phyloP scores from a whole-genome alignment of 2,329 filamentous ascomycete species.

The Beauveria sp. region DNA sequence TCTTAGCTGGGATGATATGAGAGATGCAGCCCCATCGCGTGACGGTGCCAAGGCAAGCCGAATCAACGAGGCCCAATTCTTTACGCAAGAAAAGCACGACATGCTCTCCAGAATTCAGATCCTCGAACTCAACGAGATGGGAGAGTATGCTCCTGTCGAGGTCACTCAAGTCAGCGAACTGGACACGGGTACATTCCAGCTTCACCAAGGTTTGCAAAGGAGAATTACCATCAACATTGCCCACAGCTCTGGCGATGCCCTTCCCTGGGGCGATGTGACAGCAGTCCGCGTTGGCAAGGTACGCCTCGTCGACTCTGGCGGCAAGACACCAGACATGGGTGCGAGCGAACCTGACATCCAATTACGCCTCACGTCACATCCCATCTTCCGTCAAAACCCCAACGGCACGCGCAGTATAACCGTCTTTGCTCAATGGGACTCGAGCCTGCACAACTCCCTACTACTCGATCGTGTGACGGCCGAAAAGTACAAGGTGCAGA shows the following conservation, averaged over 20 bases:
- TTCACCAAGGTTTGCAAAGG: constrained; percentile 89
- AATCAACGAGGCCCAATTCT: constrained; percentile 87
- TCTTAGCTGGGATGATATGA: constrained; percentile 97
- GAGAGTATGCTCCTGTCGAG: constrained; percentile 86
- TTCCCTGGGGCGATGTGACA: constrained; percentile 82
- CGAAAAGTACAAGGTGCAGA: constrained; percentile 87
- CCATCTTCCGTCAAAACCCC: constrained; percentile 73
- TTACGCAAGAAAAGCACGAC: constrained; percentile 87
- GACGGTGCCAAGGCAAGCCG: constrained; percentile 52
- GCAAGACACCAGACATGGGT: constrained; percentile 75
- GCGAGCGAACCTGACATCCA: constrained; percentile 64
- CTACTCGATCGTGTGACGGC: constrained; percentile 86
- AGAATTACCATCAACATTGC: constrained; percentile 82
- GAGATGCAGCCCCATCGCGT: constrained; percentile 61
- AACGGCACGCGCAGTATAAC: constrained; percentile 86
- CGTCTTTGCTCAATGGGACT: constrained; percentile 92
- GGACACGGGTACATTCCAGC: constrained; percentile 84
- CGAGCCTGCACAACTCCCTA: constrained; percentile 83
- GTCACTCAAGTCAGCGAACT: constrained; percentile 78
- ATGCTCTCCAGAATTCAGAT: constrained; percentile 83
- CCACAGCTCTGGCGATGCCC: constrained; percentile 77
- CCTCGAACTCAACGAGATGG: constrained; percentile 83
- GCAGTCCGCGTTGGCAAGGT: constrained; percentile 73
- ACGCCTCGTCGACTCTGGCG: constrained; percentile 73
- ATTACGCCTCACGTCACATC: constrained; percentile 69